phyloP scores from a whole-genome alignment of 1,284 basidiomycete species.

The Rhodotorula sp. region DNA sequence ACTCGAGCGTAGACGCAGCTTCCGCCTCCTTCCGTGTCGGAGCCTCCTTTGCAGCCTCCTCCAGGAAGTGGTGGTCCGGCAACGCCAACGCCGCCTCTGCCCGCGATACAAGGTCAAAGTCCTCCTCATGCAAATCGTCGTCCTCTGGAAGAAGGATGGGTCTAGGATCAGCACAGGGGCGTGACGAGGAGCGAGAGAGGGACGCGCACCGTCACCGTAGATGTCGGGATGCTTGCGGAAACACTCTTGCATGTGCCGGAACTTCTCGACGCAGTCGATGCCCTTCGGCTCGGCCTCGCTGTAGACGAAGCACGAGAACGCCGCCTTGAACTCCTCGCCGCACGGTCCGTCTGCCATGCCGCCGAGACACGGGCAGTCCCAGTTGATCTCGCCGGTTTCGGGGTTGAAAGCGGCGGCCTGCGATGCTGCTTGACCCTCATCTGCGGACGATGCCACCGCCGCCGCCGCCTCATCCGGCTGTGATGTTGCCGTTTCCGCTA shows the following conservation, averaged over 20 bases:
- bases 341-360: slow-evolving; percentile 99
- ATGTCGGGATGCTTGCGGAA: slow-evolving; percentile 93
- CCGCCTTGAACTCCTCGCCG: slow-evolving; percentile 87
- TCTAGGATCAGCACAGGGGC: too few relatives aligned
- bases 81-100: slow-evolving; percentile 37
- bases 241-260: slow-evolving; percentile 97
- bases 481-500: slow-evolving; percentile 1
- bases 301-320: slow-evolving; percentile 95
- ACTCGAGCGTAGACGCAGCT: slow-evolving; percentile 11
- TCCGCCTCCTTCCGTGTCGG: slow-evolving; percentile 5
- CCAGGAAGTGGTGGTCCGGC: slow-evolving; percentile 31
- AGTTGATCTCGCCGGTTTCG: slow-evolving; percentile 95
- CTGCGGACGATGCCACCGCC: slow-evolving; percentile 1
- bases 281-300: slow-evolving; percentile 96
- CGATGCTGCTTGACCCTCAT: slow-evolving; percentile 1
- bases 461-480: too few relatives aligned
- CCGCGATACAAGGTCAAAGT: slow-evolving; percentile 34
- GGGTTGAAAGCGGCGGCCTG: slow-evolving; percentile 66
- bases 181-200: too few relatives aligned
- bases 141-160: too few relatives aligned
- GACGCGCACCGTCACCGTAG: slow-evolving; percentile 79
- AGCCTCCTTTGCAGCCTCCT: slow-evolving; percentile 14
- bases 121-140: slow-evolving; percentile 18
- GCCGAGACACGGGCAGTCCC: slow-evolving; percentile 96
- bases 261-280: slow-evolving; percentile 95